Evolutionary conservation across 805 yeast species (phyloP), one percentile per base, ranked within the genome.

Genomic region (Pichia manshurica): DNA sequence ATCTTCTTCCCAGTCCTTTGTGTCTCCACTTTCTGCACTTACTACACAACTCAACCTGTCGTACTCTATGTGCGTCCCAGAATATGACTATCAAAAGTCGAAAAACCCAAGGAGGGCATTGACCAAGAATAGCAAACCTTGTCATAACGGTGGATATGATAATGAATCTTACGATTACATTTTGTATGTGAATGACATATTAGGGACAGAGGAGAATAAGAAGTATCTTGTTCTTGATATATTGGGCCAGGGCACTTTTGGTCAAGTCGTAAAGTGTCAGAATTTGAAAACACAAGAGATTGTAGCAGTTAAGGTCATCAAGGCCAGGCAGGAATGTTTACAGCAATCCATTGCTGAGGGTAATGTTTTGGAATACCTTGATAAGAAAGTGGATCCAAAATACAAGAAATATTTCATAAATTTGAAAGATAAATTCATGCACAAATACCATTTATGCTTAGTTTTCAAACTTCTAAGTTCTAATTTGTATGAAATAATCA

Each of bases 241-340:
- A 15, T 67, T 93, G 37, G 99, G 99, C 0, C 91, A 90, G 52
- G 99, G 99, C 2, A 90, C 99, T 1, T 93, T 93, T 72, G 99
- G 99, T 9, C 98, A 93, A 68, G 99, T 93, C 41, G 95, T 90
- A 37, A 93, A 91, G 67, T 91, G 97, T 67, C 96, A 87, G 63
- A 78, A 81, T 56, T 54, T 72, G 52, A 67, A 65, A 41, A 86
- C 89, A 40, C 93, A 88, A 61, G 91, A 87, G 52, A 78, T 91
- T 19, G 87, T 90, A 22, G 99, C 99, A 1, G 95, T 93, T 33
- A 93, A 93, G 66, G 95, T 93, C 39, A 87, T 93, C 49, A 93
- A 91, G 63, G 84, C 96, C 32, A 85, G 85, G 61, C 87, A 96
- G 5, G 96, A 95, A 9, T 90, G 84, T 60, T 72, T 89, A 63